Evolutionary conservation across 495 filamentous ascomycete genomes (phyloP), one percentile per base, ranked within the genome.

Genomic region (Staphylotrichum longicolle): DNA sequence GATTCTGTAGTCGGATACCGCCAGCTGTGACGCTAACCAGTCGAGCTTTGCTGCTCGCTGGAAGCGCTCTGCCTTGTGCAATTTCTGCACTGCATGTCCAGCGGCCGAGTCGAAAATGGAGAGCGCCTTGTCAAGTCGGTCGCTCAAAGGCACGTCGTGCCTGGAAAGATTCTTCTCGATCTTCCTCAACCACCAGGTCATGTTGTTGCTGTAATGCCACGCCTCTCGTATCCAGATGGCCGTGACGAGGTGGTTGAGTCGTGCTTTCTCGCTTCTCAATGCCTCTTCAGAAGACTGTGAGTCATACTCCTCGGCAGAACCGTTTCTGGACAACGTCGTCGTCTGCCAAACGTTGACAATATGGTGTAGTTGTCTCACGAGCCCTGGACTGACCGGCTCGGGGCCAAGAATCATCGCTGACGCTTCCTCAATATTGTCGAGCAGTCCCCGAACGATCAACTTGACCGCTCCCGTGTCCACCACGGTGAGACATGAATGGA

Each of bases 401-500:
- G 63, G 34, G 10, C 57, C 57, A 2, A 68, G 53, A 32, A 70
- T 53, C 53, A 66, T 51, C 14, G 54, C 33, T 4, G 58, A 61
- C 4, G 64, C 53, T 46, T 64, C 33, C 44, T 57, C 55, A 33
- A 72, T 51, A 44, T 76, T 67, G 12, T 67, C 58, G 41, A 65
- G 53, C 15, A 76, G 63, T 0, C 73, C 74, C 6, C 42, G 62
- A 11, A 74, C 51, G 4, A 77, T 45, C 27, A 67, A 48, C 34
- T 67, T 68, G 30, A 64, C 70, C 8, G 67, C 71, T 4, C 44
- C 33, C 35, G 57, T 63, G 56, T 78, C 71, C 4, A 70, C 40
- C 4, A 59, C 50, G 6, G 44, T 42, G 40, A 77, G 51, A 60
- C 73, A 75, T 20, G 64, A 63, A 15, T 63, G 66, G 15, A 78